phyloP scores from a whole-genome alignment of 1,139 yeast genomes.

The Diutina rugosa region DNA sequence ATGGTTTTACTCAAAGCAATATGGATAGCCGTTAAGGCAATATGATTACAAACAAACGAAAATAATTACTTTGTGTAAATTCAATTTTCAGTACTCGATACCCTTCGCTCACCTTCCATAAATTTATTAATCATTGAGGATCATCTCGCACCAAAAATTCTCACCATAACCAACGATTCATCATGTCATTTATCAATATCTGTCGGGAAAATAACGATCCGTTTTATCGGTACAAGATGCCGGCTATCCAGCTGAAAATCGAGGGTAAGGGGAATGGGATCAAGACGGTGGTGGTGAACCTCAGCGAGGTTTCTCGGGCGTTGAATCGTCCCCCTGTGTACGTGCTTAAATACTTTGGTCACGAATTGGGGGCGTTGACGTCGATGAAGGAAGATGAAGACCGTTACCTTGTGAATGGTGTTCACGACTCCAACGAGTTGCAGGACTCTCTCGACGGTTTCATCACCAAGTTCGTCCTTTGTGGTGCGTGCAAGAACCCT shows the following conservation, averaged over 20 bases:
- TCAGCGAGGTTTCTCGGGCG: constrained; percentile 89
- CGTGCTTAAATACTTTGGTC: constrained; percentile 88
- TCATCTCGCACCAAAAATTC: background rate
- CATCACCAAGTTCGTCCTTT: constrained; percentile 81
- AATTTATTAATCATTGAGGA: background rate
- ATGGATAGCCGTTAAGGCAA: background rate
- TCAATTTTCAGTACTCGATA: too few relatives aligned
- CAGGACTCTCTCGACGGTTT: constrained; percentile 94
- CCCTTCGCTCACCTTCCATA: background rate
- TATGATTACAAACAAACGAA: background rate
- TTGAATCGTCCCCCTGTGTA: constrained; percentile 87
- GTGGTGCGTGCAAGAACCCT: constrained; percentile 94
- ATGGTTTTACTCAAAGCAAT: background rate
- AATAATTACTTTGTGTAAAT: too few relatives aligned
- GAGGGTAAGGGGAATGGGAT: constrained; percentile 99
- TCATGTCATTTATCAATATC: constrained; percentile 82
- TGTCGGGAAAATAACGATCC: constrained; percentile 98
- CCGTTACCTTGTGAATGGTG: constrained; percentile 89
- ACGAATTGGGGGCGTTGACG: constrained; percentile 95
- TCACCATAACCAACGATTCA: constrained; percentile 6
- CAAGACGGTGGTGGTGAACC: constrained; percentile 85
- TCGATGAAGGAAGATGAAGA: constrained; percentile 68
- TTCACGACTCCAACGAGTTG: constrained; percentile 78
- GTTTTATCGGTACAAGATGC: constrained; percentile 98
- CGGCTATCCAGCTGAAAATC: constrained; percentile 90